Conservation (phyloP, 768 basidiomycete species). For the Suillus clintonianus region DNA sequence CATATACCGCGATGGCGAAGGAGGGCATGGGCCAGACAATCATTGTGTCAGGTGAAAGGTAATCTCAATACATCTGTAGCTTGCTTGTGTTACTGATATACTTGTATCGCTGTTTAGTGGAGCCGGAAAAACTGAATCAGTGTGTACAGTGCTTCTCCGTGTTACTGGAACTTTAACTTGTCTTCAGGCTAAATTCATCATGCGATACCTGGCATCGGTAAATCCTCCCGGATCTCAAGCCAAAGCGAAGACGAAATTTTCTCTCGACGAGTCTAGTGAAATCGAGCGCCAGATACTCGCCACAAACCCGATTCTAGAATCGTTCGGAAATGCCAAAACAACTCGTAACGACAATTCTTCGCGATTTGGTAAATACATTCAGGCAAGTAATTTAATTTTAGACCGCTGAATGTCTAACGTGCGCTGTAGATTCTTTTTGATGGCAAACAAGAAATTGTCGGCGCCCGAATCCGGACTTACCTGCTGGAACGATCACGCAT, state of each 20-base stretch:
- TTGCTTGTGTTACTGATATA: slow-evolving; percentile 3
- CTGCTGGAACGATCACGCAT: slow-evolving; percentile 96
- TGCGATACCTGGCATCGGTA: slow-evolving; percentile 97
- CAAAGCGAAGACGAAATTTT: slow-evolving; percentile 68
- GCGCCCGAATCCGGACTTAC: slow-evolving; percentile 98
- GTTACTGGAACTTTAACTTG: slow-evolving; percentile 3
- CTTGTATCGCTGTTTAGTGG: slow-evolving; percentile 58
- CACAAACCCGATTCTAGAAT: slow-evolving; percentile 98
- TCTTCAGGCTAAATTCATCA: slow-evolving; percentile 91
- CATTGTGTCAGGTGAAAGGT: slow-evolving; percentile 98
- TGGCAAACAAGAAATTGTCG: slow-evolving; percentile 93
- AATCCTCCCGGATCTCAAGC: slow-evolving; percentile 73
- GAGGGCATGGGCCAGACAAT: slow-evolving; percentile 96
- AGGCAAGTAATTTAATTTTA: slow-evolving; percentile 53
- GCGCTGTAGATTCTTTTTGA: slow-evolving; percentile 89
- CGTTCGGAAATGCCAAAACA: slow-evolving; percentile 99
- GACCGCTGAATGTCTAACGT: slow-evolving; percentile 9
- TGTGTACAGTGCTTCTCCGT: slow-evolving; percentile 35
- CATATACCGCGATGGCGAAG: slow-evolving; percentile 95
- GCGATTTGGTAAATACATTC: slow-evolving; percentile 98
- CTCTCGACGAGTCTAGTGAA: slow-evolving; percentile 86
- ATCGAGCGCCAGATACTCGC: slow-evolving; percentile 97
- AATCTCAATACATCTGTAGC: slow-evolving; percentile 20
- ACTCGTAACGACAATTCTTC: slow-evolving; percentile 99
- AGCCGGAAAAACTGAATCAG: slow-evolving; percentile 98